Evolutionary conservation across 495 filamentous ascomycete species (phyloP), one percentile per base, ranked within the genome.

Genomic region (Neurospora sp.): DNA sequence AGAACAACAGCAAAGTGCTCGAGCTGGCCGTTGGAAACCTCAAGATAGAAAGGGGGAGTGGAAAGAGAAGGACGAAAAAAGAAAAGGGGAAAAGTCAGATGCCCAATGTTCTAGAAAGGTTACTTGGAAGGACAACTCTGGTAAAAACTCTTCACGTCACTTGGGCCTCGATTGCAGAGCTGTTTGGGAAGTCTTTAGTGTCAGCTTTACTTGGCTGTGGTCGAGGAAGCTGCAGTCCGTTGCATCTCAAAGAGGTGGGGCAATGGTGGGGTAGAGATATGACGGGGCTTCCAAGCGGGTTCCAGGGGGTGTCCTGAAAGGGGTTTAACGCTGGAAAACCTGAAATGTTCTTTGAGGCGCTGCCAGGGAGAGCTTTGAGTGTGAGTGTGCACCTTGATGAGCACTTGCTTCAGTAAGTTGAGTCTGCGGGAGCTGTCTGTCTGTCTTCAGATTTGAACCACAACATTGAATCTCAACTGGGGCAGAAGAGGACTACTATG

Each of bases 131-230:
- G 16, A 18, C 10, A 8, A 69, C 14, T 23, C 4, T 69, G 20
- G 72, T 44, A 18, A 69, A 72, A 72, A 69, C 38, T 72, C 39
- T 69, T 69, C 72, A 44, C 31, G 72, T 72, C 72, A 72, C 72
- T 70, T 59, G 20, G 20, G 20, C 48, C 48, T 14, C 48, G 11
- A 59, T 59, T 59, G 48, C 48, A 59, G 71, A 59, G 44, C 40
- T 18, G 23, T 54, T 39, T 69, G 35, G 11, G 31, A 59, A 44
- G 6, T 44, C 18, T n/a, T 20, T 8, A 20, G 3, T 20, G 46
- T n/a, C 48, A 39, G 44, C 2, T 42, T 39, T 72, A 59, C 66
- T 72, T 72, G 71, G 46, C 37, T 54, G 35, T 72, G 20, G 12
- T 69, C 44, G 71, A 62, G 46, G 71, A 62, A 62, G 48, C 48